These are phyloP conservation scores for Grosmannia clavigera DNA, from an alignment of 2,329 filamentous ascomycete species.

Conservation along the genomic window DNA sequence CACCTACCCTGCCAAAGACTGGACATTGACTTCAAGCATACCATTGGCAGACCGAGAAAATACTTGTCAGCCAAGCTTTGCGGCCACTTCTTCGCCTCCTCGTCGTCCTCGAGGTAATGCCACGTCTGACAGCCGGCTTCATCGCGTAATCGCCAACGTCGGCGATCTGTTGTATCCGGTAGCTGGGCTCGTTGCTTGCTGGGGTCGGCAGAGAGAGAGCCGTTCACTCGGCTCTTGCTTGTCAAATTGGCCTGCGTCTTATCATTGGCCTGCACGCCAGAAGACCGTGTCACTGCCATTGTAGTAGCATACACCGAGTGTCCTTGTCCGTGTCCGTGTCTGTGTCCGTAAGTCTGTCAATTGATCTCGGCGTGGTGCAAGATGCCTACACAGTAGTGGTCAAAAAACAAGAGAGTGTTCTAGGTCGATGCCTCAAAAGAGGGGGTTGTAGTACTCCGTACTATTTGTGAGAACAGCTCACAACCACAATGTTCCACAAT, in stretches of 20 bases:
- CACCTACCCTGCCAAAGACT: background rate
- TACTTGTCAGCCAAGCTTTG: constrained; percentile 85
- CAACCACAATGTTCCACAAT: background rate
- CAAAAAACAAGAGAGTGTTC: too few species aligned
- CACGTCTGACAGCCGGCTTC: constrained; percentile 82
- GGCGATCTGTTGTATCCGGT: constrained; percentile 56
- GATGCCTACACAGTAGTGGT: background rate
- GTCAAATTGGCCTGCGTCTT: constrained; percentile 15
- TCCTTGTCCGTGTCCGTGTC: background rate
- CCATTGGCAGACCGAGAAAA: constrained; percentile 66
- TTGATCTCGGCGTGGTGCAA: background rate
- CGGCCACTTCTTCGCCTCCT: constrained; percentile 65
- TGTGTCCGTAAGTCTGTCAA: background rate
- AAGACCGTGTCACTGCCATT: constrained; percentile 14
- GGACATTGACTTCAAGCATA: constrained; percentile 24
- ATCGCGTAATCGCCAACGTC: constrained; percentile 73
- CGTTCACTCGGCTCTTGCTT: constrained; percentile 27
- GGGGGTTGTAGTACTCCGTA: background rate
- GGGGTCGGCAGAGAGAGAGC: constrained; percentile 17
- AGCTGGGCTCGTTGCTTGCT: constrained; percentile 3
- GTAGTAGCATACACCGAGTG: background rate
- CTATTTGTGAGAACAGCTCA: background rate
- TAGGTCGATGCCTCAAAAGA: background rate
- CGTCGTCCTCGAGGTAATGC: constrained; percentile 73
- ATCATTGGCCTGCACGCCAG: constrained; percentile 16